Evolutionary conservation across 257 asterid species (phyloP).

Genomic region (Nemophila menziesii): DNA sequence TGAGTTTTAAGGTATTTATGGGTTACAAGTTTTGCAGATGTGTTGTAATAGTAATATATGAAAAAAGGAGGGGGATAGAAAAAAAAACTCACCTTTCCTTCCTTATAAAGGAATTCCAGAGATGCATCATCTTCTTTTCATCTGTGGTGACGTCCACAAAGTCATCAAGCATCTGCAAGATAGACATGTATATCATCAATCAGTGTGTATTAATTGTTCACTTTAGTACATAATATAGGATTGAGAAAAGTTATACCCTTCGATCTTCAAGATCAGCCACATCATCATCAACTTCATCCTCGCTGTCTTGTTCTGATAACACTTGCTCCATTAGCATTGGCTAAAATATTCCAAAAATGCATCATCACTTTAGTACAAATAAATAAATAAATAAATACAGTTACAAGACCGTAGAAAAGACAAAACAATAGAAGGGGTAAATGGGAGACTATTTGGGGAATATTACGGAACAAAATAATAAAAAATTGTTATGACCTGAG

Average conservation of each 20-base stretch:
- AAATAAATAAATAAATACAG: too few relatives aligned
- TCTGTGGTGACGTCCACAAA: conserved; percentile 92
- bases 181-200: conserved; percentile 2
- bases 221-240: neutral
- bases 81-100: conserved; percentile 61
- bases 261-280: conserved; percentile 98
- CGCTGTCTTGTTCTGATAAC: conserved; percentile 88
- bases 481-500: conserved; percentile 52
- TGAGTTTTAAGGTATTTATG: neutral
- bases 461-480: conserved; percentile 8
- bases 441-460: too few relatives aligned
- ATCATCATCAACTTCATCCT: conserved; percentile 99
- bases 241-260: conserved; percentile 38
- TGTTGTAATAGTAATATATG: neutral
- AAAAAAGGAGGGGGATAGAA: neutral
- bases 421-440: too few relatives aligned
- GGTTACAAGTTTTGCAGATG: neutral
- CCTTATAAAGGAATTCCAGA: conserved; percentile 95
- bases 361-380: conserved; percentile 6
- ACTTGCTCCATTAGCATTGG: conserved; percentile 98
- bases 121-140: conserved; percentile 95
- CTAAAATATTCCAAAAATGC: conserved; percentile 29
- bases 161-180: conserved; percentile 93
- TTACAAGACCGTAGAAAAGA: too few relatives aligned
- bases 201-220: neutral